Evolutionary conservation across 208 protist species (phyloP).

Genomic region (Leishmania martiniquensis): DNA sequence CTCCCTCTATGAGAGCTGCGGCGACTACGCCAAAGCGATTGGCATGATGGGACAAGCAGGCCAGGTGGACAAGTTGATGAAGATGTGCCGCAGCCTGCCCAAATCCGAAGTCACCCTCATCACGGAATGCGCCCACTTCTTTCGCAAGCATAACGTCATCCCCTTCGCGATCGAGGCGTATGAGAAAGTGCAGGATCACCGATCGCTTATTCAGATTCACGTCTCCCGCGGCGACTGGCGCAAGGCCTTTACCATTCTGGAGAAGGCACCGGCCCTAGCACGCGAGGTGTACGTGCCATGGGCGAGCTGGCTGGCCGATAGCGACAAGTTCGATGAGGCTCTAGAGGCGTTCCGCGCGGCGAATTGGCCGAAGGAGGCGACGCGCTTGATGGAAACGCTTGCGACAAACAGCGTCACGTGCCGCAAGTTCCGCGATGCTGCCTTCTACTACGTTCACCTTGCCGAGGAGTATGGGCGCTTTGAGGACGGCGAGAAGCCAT

Average conservation of each 20-base stretch:
- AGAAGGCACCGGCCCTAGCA: slow-evolving; percentile 78
- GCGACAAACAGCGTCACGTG: slow-evolving; percentile 94
- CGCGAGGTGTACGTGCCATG: slow-evolving; percentile 97
- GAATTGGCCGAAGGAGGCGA: slow-evolving; percentile 88
- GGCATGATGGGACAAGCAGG: slow-evolving; percentile 87
- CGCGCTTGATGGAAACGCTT: slow-evolving; percentile 93
- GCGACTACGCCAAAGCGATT: slow-evolving; percentile 87
- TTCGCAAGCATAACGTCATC: slow-evolving; percentile 76
- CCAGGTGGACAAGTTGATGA: slow-evolving; percentile 87
- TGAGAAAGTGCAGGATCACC: slow-evolving; percentile 89
- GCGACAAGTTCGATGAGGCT: slow-evolving; percentile 96
- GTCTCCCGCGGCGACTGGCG: slow-evolving; percentile 92
- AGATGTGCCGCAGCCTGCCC: slow-evolving; percentile 80
- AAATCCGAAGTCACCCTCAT: slow-evolving; percentile 89
- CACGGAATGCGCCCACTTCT: slow-evolving; percentile 85
- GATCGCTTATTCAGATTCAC: slow-evolving; percentile 89
- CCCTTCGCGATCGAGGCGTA: slow-evolving; percentile 91
- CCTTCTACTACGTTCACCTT: slow-evolving; percentile 93
- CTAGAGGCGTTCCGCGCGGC: slow-evolving; percentile 92
- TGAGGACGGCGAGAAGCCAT: slow-evolving; percentile 63
- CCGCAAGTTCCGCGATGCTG: slow-evolving; percentile 88
- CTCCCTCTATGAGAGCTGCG: slow-evolving; percentile 89
- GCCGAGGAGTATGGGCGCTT: slow-evolving; percentile 81
- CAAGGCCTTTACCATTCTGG: slow-evolving; percentile 87
- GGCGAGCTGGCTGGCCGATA: slow-evolving; percentile 95